phyloP scores from a whole-genome alignment of 768 basidiomycete species.

The Lactarius sp. region DNA sequence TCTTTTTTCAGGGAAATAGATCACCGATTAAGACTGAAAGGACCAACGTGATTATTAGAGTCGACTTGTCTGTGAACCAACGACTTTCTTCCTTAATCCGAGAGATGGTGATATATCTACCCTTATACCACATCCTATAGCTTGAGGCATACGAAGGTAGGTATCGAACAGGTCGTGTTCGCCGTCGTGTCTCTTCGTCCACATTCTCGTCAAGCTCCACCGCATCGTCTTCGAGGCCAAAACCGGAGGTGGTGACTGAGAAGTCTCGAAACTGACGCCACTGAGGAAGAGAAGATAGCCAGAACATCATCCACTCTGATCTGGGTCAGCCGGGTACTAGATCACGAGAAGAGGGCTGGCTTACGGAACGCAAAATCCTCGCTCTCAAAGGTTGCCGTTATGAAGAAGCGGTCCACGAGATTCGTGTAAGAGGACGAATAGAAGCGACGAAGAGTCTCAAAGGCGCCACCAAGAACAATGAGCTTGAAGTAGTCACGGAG shows the following conservation, averaged over 20 bases:
- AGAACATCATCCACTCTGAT: slow-evolving; percentile 66
- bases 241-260: slow-evolving; percentile 42
- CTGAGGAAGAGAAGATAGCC: slow-evolving; percentile 58
- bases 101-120: slow-evolving; percentile 30
- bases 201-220: slow-evolving; percentile 27
- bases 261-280: slow-evolving; percentile 55
- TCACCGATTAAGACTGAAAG: background rate
- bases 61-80: slow-evolving; percentile 37
- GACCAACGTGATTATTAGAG: slow-evolving; percentile 41
- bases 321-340: slow-evolving; percentile 9
- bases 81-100: slow-evolving; percentile 36
- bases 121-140: slow-evolving; percentile 47
- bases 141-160: slow-evolving; percentile 39
- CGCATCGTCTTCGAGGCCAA: slow-evolving; percentile 36
- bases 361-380: slow-evolving; percentile 53
- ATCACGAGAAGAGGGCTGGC: slow-evolving; percentile 30
- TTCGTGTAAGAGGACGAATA: slow-evolving; percentile 40
- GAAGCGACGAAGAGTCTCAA: slow-evolving; percentile 55
- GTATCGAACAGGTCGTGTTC: slow-evolving; percentile 35
- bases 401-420: slow-evolving; percentile 49
- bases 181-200: slow-evolving; percentile 12
- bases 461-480: slow-evolving; percentile 52
- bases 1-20: slow-evolving; percentile 9
- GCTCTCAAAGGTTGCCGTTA: slow-evolving; percentile 58
- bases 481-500: slow-evolving; percentile 62